phyloP scores from a whole-genome alignment of 176 grass and related monocot genomes.

The Miscanthus lutarioriparius region DNA sequence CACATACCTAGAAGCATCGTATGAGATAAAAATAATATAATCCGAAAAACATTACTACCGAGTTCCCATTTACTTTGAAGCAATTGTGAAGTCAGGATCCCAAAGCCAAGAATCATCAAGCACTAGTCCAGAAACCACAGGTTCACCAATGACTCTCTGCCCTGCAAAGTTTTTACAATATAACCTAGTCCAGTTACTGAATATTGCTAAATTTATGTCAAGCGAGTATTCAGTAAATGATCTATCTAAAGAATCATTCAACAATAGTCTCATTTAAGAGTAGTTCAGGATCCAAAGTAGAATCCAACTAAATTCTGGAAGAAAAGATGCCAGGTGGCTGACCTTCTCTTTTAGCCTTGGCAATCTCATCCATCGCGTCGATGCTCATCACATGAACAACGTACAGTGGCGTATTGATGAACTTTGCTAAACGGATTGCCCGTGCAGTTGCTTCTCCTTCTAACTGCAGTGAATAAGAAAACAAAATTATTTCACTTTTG shows the following conservation, averaged over 20 bases:
- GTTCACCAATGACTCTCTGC: conserved; percentile 91
- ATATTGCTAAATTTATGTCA: conserved; percentile 31
- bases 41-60: conserved; percentile 5
- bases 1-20: conserved; percentile 70
- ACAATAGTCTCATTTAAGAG: not conserved
- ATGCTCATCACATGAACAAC: conserved; percentile 98
- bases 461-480: conserved; percentile 53
- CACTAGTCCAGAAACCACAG: conserved; percentile 88
- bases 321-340: not conserved
- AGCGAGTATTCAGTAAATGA: conserved; percentile 2
- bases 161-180: conserved; percentile 50
- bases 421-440: conserved; percentile 80
- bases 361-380: conserved; percentile 97
- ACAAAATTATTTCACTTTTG: conserved; percentile 9
- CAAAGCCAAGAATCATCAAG: conserved; percentile 98
- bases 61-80: conserved; percentile 64
- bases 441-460: conserved; percentile 94
- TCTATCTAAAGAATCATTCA: not conserved
- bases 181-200: conserved; percentile 16
- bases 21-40: conserved; percentile 41
- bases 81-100: conserved; percentile 78
- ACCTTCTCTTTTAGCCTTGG: conserved; percentile 93
- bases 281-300: not conserved
- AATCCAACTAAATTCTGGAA: conserved; percentile 25
- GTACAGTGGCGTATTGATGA: conserved; percentile 88